A percentile compares a stretch with the other conserved stretches of the same genome.
Conservation (phyloP, 306 rosid species). For the Trifolium dubium region DNA sequence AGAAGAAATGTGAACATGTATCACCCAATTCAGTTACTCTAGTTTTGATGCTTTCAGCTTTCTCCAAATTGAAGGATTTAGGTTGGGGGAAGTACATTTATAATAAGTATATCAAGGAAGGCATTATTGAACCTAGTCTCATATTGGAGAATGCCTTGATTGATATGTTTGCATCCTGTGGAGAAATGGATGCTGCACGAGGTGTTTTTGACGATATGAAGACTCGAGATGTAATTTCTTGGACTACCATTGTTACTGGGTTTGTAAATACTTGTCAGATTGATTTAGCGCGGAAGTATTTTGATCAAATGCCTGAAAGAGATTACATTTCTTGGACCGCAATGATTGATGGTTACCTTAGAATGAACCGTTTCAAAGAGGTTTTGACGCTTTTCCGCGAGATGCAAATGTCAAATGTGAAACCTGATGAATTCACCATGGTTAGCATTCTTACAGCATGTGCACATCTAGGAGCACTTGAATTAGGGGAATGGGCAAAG, state of each 20-base stretch:
- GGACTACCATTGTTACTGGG: conserved; percentile 81
- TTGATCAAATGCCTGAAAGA: conserved; percentile 71
- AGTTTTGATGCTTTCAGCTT: conserved; percentile 73
- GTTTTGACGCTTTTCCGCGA: conserved; percentile 73
- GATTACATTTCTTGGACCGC: conserved; percentile 93
- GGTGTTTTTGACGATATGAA: conserved; percentile 69
- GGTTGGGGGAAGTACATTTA: conserved; percentile 62
- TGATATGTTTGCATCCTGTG: conserved; percentile 82
- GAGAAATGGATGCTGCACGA: conserved; percentile 66
- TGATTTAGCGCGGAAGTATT: conserved; percentile 70
- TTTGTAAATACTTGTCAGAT: conserved; percentile 60
- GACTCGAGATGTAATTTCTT: conserved; percentile 81
- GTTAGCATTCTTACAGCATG: conserved; percentile 90
- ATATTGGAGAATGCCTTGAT: conserved; percentile 74
- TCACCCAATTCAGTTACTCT: conserved; percentile 73
- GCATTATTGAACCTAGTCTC: conserved; percentile 56
- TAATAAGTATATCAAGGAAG: conserved; percentile 46
- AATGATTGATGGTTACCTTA: conserved; percentile 80
- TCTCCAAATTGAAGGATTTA: conserved; percentile 82
- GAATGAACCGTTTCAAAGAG: conserved; percentile 74
- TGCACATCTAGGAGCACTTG: conserved; percentile 87
- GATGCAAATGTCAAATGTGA: conserved; percentile 75
- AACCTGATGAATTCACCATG: conserved; percentile 90
- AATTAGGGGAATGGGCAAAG: conserved; percentile 88
- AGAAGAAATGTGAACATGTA: conserved; percentile 60